Conservation (phyloP, 2,329 filamentous ascomycete genomes). For the Chaetothyriales sp. region DNA sequence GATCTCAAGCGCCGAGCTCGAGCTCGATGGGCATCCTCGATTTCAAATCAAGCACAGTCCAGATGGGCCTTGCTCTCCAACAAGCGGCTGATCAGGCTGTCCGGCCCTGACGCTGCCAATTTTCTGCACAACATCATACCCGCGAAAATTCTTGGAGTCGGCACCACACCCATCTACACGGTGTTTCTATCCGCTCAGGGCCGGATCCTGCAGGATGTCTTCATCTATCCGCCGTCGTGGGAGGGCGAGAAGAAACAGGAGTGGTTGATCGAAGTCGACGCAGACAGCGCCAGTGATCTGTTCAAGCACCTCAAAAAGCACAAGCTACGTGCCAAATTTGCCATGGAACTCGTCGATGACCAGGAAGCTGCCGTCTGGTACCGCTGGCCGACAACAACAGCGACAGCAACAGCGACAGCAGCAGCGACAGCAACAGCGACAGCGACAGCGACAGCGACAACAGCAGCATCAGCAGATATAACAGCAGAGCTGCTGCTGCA, state of each 20-base stretch:
- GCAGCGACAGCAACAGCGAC: background rate
- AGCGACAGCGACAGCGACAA: too few relatives aligned
- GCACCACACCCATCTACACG: slow-evolving; percentile 47
- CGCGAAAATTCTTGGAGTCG: slow-evolving; percentile 40
- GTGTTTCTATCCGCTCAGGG: slow-evolving; percentile 79
- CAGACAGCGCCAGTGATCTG: slow-evolving; percentile 47
- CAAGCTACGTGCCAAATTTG: slow-evolving; percentile 70
- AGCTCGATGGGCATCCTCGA: background rate
- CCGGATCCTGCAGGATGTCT: slow-evolving; percentile 74
- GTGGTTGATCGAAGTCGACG: slow-evolving; percentile 76
- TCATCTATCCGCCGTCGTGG: slow-evolving; percentile 52
- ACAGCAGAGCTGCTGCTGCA: background rate
- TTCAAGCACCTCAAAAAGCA: slow-evolving; percentile 67
- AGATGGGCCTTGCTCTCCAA: slow-evolving; percentile 42
- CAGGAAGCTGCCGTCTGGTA: slow-evolving; percentile 37
- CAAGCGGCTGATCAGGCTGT: slow-evolving; percentile 64
- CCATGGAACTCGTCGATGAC: slow-evolving; percentile 50
- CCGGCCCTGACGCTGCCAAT: slow-evolving; percentile 63
- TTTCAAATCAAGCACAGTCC: background rate
- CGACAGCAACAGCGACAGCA: background rate
- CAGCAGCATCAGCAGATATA: too few relatives aligned
- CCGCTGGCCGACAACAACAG: slow-evolving; percentile 9
- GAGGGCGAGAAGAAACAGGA: slow-evolving; percentile 26
- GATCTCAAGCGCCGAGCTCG: background rate
- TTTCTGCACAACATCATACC: slow-evolving; percentile 86